Evolutionary conservation across 2,329 filamentous ascomycete genomes (phyloP).

Genomic region (Ceratocystis lukuohia): DNA sequence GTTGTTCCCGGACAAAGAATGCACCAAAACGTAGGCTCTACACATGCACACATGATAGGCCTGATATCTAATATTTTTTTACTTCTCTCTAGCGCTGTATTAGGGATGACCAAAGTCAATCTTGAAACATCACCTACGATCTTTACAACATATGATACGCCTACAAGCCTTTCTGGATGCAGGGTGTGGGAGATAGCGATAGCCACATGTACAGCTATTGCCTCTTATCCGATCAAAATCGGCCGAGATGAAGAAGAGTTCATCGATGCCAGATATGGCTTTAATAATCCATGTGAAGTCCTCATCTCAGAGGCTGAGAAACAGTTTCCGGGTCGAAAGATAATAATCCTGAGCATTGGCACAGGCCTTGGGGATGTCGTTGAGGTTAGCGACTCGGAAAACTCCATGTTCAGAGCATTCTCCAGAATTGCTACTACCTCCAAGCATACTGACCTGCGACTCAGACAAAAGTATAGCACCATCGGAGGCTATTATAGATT

Average conservation of each 20-base stretch:
- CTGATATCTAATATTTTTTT: background rate
- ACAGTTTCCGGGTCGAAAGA: constrained; percentile 21
- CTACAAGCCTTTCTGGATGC: constrained; percentile 20
- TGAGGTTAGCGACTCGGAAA: constrained; percentile 18
- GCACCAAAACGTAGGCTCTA: background rate
- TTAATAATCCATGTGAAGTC: constrained; percentile 26
- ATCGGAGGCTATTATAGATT: constrained; percentile 23
- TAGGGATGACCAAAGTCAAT: background rate
- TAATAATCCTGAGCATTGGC: constrained; percentile 23
- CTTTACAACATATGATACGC: constrained; percentile 24
- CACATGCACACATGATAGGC: background rate
- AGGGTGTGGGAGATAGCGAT: constrained; percentile 26
- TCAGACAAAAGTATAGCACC: constrained; percentile 21
- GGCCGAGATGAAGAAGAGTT: constrained; percentile 24
- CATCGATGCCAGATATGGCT: constrained; percentile 25
- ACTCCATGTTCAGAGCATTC: background rate
- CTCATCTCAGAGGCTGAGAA: constrained; percentile 24
- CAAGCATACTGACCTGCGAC: no score
- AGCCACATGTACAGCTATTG: constrained; percentile 24
- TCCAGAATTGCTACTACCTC: background rate
- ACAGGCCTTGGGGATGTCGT: constrained; percentile 23
- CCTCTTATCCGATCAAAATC: constrained; percentile 24
- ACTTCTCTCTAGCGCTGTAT: background rate
- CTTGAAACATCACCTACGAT: constrained; percentile 21
- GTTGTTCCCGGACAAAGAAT: background rate